These are phyloP conservation scores for Backusella tuberculispora DNA, from an alignment of 192 early-diverging fungal species.

Conservation along the genomic window DNA sequence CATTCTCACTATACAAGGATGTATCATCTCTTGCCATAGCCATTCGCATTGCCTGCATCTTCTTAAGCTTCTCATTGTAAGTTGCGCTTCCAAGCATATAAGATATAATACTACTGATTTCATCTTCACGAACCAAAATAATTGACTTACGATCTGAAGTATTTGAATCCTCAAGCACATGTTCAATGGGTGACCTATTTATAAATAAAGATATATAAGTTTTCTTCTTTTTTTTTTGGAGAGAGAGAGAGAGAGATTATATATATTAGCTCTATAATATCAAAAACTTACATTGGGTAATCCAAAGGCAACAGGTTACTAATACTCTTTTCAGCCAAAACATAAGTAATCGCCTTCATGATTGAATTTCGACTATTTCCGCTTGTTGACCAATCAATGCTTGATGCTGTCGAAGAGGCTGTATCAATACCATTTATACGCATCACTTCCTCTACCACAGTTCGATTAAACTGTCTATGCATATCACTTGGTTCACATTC, in stretches of 20 bases:
- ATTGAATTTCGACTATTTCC: slow-evolving; percentile 59
- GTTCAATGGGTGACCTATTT: slow-evolving; percentile 70
- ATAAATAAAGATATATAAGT: neutral
- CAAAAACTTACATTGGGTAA: slow-evolving; percentile 73
- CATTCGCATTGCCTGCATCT: slow-evolving; percentile 39
- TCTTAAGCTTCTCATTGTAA: slow-evolving; percentile 66
- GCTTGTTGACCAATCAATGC: slow-evolving; percentile 18
- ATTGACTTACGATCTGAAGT: slow-evolving; percentile 66
- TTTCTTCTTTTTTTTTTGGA: neutral
- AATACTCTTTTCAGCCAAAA: slow-evolving; percentile 70
- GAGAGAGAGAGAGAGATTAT: neutral
- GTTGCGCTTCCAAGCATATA: slow-evolving; percentile 74
- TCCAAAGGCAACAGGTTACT: slow-evolving; percentile 70
- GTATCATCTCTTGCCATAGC: neutral
- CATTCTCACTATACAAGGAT: slow-evolving; percentile 3
- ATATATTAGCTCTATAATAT: neutral
- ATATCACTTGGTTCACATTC: neutral
- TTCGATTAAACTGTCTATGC: neutral
- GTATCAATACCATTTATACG: neutral
- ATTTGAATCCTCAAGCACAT: slow-evolving; percentile 83
- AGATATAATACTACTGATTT: slow-evolving; percentile 93
- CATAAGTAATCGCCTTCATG: slow-evolving; percentile 71
- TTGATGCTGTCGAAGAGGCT: neutral
- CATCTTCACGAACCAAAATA: slow-evolving; percentile 87
- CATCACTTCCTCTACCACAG: neutral